Base-by-base conservation (phyloP, 2,329 filamentous ascomycete genomes). In the Epichloe baconii region DNA sequence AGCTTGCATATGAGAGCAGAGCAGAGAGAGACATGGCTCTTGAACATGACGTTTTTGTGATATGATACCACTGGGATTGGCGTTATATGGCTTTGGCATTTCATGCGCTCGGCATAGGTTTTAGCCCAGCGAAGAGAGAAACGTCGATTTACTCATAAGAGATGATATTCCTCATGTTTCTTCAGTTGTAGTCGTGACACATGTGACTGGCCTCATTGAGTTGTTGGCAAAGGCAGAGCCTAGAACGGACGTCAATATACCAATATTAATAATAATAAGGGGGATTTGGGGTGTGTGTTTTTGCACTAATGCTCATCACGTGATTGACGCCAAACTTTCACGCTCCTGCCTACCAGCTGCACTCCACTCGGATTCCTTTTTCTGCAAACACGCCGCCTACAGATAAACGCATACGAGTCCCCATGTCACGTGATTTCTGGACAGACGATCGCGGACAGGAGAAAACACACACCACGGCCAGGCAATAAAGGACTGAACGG, bases 11-110 rank as follows among this genome's bases (percentile, higher is more conserved):
- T 56, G 38, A 42, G 17, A 21, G 19, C 26, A 43, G 35, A 43
- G 35, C 38, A 47, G 51, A 50, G 44, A 52, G 55, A 53, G 52
- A 55, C 54, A 49, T 46, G 55, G 31, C 50, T 48, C 45, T 50
- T 21, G n/a, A 19, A 55, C 56, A 50, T 56, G 47, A 56, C 53
- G 31, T 41, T 48, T 51, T 54, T 55, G 54, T 59, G 61, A 64
- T 57, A 66, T 67, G 65, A 67, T 67, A 67, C 64, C 64, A 67
- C 54, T 58, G 61, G 62, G 56, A 54, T 48, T 58, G 65, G 65
- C 58, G 60, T 63, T 61, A 56, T 53, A 56, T 49, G 47, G 34
- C 11, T 47, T 41, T 41, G 23, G 21, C 42, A 48, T 50, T 34
- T 34, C 31, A 42, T 43, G 15, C 14, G 43, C 47, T 48, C n/a